phyloP scores from a whole-genome alignment of 495 filamentous ascomycete species.

The Annulohypoxylon stygium region DNA sequence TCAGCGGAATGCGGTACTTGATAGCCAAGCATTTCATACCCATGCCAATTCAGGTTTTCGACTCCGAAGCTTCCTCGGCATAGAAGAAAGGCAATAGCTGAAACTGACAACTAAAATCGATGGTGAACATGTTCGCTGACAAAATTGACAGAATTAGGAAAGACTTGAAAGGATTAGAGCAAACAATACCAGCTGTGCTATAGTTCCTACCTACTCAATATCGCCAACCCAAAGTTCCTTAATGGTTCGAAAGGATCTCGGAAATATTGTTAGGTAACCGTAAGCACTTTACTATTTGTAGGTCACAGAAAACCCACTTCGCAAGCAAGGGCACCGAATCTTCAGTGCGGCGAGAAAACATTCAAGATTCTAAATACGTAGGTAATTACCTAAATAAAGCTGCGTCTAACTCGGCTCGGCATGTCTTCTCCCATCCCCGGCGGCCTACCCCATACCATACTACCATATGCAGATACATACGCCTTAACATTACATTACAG shows the following conservation, averaged over 20 bases:
- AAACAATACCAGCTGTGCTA: background rate
- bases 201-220: slow-evolving; percentile 12
- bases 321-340: slow-evolving; percentile 7
- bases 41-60: slow-evolving; percentile 13
- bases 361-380: slow-evolving; percentile 5
- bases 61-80: slow-evolving; percentile 24
- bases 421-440: slow-evolving; percentile 11
- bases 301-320: slow-evolving; percentile 9
- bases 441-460: background rate
- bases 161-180: slow-evolving; percentile 20
- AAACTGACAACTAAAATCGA: slow-evolving; percentile 15
- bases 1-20: slow-evolving; percentile 21
- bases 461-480: background rate
- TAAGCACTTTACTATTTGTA: slow-evolving; percentile 34
- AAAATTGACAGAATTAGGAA: slow-evolving; percentile 14
- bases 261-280: slow-evolving; percentile 20
- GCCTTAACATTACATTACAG: background rate
- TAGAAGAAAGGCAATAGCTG: slow-evolving; percentile 9
- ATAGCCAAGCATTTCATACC: slow-evolving; percentile 22
- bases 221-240: slow-evolving; percentile 2
- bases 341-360: slow-evolving; percentile 1
- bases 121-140: slow-evolving; percentile 7
- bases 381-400: slow-evolving; percentile 7
- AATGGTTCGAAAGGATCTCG: slow-evolving; percentile 16
- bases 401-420: slow-evolving; percentile 14